Evolutionary conservation across 2,329 filamentous ascomycete genomes (phyloP).

Genomic region (Sordariomycetes sp.): DNA sequence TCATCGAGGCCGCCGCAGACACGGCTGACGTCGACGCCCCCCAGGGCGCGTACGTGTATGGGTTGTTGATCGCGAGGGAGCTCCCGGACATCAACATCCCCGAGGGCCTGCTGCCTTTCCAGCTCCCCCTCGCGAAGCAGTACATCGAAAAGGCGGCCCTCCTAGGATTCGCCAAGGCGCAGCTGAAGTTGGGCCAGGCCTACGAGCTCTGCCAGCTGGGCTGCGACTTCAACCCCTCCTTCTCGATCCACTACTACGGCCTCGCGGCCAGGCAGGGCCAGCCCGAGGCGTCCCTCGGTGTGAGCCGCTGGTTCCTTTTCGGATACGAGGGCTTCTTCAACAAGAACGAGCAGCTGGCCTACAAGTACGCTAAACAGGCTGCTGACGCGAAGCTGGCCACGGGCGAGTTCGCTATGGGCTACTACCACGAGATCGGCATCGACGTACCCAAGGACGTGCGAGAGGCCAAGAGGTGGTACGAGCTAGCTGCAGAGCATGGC

Average conservation of each 20-base stretch:
- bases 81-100: conserved; percentile 84
- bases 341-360: conserved; percentile 92
- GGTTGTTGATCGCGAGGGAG: conserved; percentile 85
- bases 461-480: conserved; percentile 82
- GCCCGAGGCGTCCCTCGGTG: conserved; percentile 83
- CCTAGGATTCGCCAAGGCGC: conserved; percentile 88
- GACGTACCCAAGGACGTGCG: conserved; percentile 71
- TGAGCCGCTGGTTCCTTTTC: conserved; percentile 98
- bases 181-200: conserved; percentile 92
- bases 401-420: conserved; percentile 91
- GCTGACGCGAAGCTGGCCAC: conserved; percentile 72
- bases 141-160: conserved; percentile 97
- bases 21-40: conserved; percentile 92
- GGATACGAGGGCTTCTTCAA: conserved; percentile 84
- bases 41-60: conserved; percentile 88
- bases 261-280: conserved; percentile 87
- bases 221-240: conserved; percentile 86
- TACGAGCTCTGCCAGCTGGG: conserved; percentile 90
- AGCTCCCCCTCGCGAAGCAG: conserved; percentile 61
- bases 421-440: conserved; percentile 96
- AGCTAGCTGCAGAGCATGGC: conserved; percentile 75
- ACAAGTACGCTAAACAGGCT: conserved; percentile 78
- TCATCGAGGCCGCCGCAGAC: conserved; percentile 73
- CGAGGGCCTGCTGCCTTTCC: conserved; percentile 51
- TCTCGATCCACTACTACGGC: conserved; percentile 92